These are phyloP conservation scores for Monosporozyma siamensis DNA, from an alignment of 805 yeast species.

Conservation along the genomic window DNA sequence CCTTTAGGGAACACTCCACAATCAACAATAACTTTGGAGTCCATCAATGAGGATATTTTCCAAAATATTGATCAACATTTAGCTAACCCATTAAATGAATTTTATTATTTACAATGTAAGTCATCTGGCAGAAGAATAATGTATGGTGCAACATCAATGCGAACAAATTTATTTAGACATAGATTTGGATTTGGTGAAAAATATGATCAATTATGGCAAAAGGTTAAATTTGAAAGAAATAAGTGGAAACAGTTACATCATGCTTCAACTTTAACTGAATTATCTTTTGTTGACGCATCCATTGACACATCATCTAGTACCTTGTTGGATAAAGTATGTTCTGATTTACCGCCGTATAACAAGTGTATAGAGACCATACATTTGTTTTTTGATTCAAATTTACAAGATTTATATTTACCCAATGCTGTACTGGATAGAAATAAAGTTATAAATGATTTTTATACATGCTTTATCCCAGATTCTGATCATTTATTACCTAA, in stretches of 20 bases:
- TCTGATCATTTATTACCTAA: slow-evolving; percentile 4
- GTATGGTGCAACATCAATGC: slow-evolving; percentile 28
- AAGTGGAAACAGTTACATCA: slow-evolving; percentile 14
- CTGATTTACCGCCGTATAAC: slow-evolving; percentile 18
- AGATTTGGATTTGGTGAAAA: slow-evolving; percentile 14
- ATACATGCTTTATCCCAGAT: slow-evolving; percentile 10
- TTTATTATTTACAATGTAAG: slow-evolving; percentile 13
- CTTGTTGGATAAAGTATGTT: background rate
- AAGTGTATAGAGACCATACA: slow-evolving; percentile 8
- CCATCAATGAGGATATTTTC: background rate
- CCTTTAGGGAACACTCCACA: background rate
- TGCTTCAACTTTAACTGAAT: slow-evolving; percentile 13
- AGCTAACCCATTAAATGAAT: slow-evolving; percentile 10
- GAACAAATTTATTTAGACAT: slow-evolving; percentile 12
- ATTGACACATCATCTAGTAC: background rate
- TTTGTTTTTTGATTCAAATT: slow-evolving; percentile 12
- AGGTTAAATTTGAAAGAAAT: slow-evolving; percentile 20
- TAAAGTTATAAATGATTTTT: slow-evolving; percentile 18
- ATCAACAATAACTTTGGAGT: background rate
- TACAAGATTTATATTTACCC: slow-evolving; percentile 9
- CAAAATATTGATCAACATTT: background rate
- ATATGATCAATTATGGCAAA: slow-evolving; percentile 18
- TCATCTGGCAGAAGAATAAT: slow-evolving; percentile 16
- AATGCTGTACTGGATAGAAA: slow-evolving; percentile 12
- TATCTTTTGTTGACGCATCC: slow-evolving; percentile 8